Evolutionary conservation across 495 filamentous ascomycete species (phyloP).

Genomic region (Astrocystis sublimbata): DNA sequence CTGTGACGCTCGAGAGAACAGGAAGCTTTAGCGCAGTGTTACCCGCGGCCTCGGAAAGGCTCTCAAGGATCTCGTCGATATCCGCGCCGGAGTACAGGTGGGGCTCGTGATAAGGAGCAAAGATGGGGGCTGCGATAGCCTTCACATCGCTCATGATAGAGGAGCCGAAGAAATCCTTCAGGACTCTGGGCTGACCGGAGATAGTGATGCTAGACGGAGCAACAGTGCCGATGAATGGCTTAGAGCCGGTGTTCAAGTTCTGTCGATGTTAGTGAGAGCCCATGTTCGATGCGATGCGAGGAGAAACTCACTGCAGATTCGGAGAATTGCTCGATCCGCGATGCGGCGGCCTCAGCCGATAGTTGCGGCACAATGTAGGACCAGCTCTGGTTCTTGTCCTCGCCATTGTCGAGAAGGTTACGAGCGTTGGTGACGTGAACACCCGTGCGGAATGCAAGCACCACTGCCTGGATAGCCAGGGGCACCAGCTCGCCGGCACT

Average conservation of each 20-base stretch:
- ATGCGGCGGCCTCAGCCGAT: not conserved
- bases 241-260: conserved; percentile 56
- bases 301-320: not conserved
- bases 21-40: conserved; percentile 30
- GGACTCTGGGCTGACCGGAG: conserved; percentile 65
- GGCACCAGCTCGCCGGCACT: conserved; percentile 59
- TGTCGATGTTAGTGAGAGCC: conserved; percentile 25
- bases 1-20: not conserved
- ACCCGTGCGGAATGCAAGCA: conserved; percentile 66
- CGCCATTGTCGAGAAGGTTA: not conserved
- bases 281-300: not conserved
- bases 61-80: conserved; percentile 63
- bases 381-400: not conserved
- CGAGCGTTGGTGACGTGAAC: conserved; percentile 50
- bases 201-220: conserved; percentile 65
- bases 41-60: not conserved
- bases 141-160: conserved; percentile 48
- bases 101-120: conserved; percentile 73
- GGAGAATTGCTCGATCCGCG: not conserved
- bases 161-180: conserved; percentile 55
- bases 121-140: conserved; percentile 61
- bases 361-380: not conserved
- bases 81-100: conserved; percentile 65
- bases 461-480: conserved; percentile 59
- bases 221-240: conserved; percentile 70